phyloP scores from a whole-genome alignment of 345 rosid species.

The Acer campestre region DNA sequence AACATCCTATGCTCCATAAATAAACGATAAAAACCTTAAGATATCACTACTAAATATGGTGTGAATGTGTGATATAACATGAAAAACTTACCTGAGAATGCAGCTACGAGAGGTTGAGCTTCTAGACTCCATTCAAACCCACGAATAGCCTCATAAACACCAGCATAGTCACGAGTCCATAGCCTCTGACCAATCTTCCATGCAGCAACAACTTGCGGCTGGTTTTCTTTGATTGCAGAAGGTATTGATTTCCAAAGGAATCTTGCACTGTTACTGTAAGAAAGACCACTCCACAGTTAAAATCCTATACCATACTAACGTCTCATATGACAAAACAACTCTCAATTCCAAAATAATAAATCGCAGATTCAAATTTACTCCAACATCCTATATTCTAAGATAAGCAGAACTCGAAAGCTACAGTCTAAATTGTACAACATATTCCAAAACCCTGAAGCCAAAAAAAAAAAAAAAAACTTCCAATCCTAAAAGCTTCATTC shows the following conservation, averaged over 20 bases:
- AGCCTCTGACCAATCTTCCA: slow-evolving; percentile 86
- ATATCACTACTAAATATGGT: neutral
- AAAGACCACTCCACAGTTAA: neutral
- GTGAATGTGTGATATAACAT: neutral
- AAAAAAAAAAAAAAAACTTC: neutral
- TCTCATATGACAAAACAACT: neutral
- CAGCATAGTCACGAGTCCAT: slow-evolving; percentile 78
- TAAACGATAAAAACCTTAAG: neutral
- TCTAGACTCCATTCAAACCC: slow-evolving; percentile 86
- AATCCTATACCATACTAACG: neutral
- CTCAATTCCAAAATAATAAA: neutral
- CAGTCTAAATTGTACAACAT: neutral
- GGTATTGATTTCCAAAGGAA: slow-evolving; percentile 89
- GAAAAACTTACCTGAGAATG: slow-evolving; percentile 59
- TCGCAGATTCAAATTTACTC: neutral
- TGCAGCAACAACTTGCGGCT: slow-evolving; percentile 66
- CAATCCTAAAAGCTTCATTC: too few relatives aligned
- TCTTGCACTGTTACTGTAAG: slow-evolving; percentile 47
- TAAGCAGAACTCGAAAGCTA: neutral
- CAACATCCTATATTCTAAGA: neutral
- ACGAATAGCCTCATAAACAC: slow-evolving; percentile 70
- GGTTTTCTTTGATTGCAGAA: slow-evolving; percentile 60
- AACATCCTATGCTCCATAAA: neutral
- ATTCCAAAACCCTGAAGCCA: neutral
- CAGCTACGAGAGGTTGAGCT: slow-evolving; percentile 54